Evolutionary conservation across 352 stramenopile genomes (phyloP).

Genomic region (Elongisporangium anandrum): DNA sequence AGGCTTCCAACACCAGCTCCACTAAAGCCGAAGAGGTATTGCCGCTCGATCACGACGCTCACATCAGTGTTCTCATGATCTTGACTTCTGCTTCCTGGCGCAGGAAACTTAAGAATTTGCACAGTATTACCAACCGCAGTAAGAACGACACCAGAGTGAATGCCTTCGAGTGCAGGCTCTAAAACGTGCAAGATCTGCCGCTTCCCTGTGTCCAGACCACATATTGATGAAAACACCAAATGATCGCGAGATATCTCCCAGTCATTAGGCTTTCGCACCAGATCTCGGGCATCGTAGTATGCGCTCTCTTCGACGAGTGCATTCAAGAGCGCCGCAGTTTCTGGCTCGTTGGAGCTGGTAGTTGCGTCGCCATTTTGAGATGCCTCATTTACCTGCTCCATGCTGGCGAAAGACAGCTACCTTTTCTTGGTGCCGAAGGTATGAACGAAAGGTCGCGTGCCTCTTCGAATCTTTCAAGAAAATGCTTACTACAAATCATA

Average conservation of each 20-base stretch:
- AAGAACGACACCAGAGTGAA: constrained; percentile 58
- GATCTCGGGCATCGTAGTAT: constrained; percentile 23
- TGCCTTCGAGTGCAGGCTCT: constrained; percentile 21
- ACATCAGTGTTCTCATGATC: not conserved
- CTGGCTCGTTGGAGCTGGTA: not conserved
- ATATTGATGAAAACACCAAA: constrained; percentile 62
- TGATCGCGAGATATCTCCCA: constrained; percentile 78
- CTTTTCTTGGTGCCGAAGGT: not conserved
- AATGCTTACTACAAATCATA: not conserved
- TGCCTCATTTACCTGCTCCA: not conserved
- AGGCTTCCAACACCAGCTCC: constrained; percentile 62
- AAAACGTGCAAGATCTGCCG: constrained; percentile 66
- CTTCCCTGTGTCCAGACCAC: constrained; percentile 60
- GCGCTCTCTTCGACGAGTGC: constrained; percentile 9
- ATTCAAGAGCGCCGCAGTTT: not conserved
- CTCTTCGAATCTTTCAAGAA: not conserved
- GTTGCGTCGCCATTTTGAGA: not conserved
- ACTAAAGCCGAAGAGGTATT: constrained; percentile 68
- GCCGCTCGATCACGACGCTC: constrained; percentile 18
- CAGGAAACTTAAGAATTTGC: constrained; percentile 50
- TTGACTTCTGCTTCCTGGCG: constrained; percentile 7
- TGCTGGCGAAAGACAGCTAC: not conserved
- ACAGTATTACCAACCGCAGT: constrained; percentile 69
- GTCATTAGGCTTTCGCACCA: constrained; percentile 41
- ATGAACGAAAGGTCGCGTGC: not conserved